phyloP scores from a whole-genome alignment of 768 basidiomycete genomes.

The Lactarius sp. region DNA sequence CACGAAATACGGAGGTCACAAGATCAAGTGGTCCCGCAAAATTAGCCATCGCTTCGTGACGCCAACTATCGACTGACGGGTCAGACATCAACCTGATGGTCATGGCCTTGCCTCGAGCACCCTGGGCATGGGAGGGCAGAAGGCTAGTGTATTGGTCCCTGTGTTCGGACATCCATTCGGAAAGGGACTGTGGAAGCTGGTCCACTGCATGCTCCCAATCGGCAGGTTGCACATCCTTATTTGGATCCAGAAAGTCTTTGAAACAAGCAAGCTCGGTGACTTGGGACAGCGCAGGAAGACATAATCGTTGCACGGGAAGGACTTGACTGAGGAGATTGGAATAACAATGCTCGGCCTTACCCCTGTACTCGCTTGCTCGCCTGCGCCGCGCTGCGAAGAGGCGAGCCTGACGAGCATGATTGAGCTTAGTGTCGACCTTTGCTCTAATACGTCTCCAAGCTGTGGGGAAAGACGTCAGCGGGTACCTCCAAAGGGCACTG shows the following conservation, averaged over 20 bases:
- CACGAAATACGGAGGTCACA: constrained; percentile 17
- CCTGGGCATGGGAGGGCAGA: not conserved
- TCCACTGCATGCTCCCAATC: constrained; percentile 11
- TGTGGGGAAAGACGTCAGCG: not conserved
- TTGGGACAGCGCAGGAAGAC: constrained; percentile 16
- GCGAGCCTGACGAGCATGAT: constrained; percentile 2
- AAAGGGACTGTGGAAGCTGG: constrained; percentile 8
- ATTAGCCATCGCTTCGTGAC: not conserved
- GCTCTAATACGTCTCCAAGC: constrained; percentile 19
- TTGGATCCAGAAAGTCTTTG: constrained; percentile 9
- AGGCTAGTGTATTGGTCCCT: not conserved
- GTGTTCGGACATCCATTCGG: constrained; percentile 18
- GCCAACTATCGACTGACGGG: constrained; percentile 9
- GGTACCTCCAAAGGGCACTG: not conserved
- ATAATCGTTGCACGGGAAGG: constrained; percentile 18
- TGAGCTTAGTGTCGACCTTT: constrained; percentile 10
- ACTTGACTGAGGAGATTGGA: constrained; percentile 7
- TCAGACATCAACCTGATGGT: constrained; percentile 8
- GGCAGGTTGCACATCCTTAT: not conserved
- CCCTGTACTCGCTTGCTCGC: not conserved
- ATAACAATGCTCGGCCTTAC: constrained; percentile 1
- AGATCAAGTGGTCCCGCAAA: constrained; percentile 22
- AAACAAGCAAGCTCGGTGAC: constrained; percentile 16
- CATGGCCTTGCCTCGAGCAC: not conserved
- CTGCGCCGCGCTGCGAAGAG: not conserved